Evolutionary conservation across 495 filamentous ascomycete genomes (phyloP).

Genomic region (Oidiodendron maius): DNA sequence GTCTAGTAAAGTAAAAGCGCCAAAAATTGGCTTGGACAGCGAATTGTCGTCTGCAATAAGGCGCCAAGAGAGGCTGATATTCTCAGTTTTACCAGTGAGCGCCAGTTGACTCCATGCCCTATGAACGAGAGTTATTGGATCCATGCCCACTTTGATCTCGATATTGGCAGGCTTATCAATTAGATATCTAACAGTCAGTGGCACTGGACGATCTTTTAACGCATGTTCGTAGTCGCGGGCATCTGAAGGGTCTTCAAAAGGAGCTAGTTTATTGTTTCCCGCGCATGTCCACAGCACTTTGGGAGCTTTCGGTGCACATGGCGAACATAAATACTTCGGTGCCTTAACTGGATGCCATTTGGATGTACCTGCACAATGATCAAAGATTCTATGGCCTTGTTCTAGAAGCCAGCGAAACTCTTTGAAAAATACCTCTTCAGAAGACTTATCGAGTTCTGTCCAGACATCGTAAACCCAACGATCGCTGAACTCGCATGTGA

Average conservation of each 20-base stretch:
- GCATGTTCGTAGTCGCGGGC: constrained; percentile 29
- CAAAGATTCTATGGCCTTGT: constrained; percentile 15
- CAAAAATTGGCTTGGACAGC: not conserved
- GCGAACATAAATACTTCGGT: constrained; percentile 13
- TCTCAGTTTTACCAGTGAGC: not conserved
- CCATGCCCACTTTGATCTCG: constrained; percentile 43
- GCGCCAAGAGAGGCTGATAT: constrained; percentile 38
- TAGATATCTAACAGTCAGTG: constrained; percentile 38
- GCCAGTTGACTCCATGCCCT: constrained; percentile 32
- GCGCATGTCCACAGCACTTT: constrained; percentile 24
- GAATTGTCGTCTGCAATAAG: constrained; percentile 39
- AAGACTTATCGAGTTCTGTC: not conserved
- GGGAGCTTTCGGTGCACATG: constrained; percentile 30
- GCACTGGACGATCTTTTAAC: constrained; percentile 36
- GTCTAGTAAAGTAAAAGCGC: not conserved
- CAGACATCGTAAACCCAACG: not conserved
- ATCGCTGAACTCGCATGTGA: no score
- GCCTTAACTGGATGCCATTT: constrained; percentile 5
- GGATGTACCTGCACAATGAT: constrained; percentile 2
- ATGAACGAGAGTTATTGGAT: constrained; percentile 51
- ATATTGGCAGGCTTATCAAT: constrained; percentile 23
- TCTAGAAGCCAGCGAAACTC: constrained; percentile 32
- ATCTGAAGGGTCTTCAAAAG: constrained; percentile 27
- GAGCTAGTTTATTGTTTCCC: constrained; percentile 11
- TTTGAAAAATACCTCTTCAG: not conserved